These are phyloP conservation scores for Sporothrix mexicana DNA, from an alignment of 2,329 filamentous ascomycete genomes.

Conservation along the genomic window DNA sequence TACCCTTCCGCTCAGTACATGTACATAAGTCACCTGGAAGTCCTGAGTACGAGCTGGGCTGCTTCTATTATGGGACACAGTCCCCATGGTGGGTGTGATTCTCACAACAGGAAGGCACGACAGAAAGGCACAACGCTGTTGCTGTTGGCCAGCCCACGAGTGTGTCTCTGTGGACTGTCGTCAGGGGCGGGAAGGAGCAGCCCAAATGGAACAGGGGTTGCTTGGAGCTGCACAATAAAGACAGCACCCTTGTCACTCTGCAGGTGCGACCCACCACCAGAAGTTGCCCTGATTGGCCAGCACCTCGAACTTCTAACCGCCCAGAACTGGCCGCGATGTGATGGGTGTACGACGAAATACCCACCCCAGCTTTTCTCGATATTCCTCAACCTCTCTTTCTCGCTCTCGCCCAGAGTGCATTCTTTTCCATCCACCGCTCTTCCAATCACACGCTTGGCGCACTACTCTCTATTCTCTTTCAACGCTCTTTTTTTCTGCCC, in stretches of 20 bases:
- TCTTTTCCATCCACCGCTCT: background rate
- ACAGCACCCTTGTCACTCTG: slow-evolving; percentile 17
- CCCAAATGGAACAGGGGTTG: slow-evolving; percentile 25
- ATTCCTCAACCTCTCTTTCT: background rate
- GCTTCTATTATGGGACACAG: slow-evolving; percentile 24
- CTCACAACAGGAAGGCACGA: slow-evolving; percentile 17
- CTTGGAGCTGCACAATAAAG: slow-evolving; percentile 11
- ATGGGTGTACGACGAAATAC: background rate
- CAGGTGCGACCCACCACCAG: slow-evolving; percentile 4
- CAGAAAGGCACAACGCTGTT: too few relatives aligned
- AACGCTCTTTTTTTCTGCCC: slow-evolving; percentile 3
- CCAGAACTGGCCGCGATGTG: slow-evolving; percentile 18
- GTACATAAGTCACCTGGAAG: background rate
- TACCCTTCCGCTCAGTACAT: background rate
- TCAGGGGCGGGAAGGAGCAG: slow-evolving; percentile 27
- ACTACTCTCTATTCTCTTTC: background rate
- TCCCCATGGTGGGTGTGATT: background rate
- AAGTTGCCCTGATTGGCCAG: slow-evolving; percentile 18
- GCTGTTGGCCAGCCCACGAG: background rate
- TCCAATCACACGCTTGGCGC: slow-evolving; percentile 25
- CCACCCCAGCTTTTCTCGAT: slow-evolving; percentile 17
- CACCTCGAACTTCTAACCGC: slow-evolving; percentile 26
- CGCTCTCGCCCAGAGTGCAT: background rate
- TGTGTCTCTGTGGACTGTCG: background rate
- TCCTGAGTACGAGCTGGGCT: background rate